Conservation (phyloP, 176 grass and related monocot genomes). For the Juncus effusus region DNA sequence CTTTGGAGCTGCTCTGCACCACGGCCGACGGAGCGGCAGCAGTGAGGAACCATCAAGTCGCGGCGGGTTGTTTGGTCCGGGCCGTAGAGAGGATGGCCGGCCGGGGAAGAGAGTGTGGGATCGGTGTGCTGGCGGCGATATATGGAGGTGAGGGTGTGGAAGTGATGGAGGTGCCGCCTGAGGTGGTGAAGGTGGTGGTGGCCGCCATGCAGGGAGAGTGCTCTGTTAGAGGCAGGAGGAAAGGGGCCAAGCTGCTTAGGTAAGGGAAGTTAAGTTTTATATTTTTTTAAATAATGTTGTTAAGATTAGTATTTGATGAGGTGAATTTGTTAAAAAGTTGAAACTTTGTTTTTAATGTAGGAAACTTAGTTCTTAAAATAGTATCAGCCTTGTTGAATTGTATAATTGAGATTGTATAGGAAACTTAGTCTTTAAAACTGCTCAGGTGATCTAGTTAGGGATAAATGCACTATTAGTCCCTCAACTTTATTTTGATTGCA, state of each 20-base stretch:
- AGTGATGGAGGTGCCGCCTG: slow-evolving; percentile 35
- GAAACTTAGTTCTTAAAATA: too few species aligned
- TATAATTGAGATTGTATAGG: too few species aligned
- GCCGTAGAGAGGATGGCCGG: slow-evolving; percentile 62
- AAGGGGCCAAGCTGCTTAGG: slow-evolving; percentile 75
- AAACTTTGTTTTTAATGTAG: too few species aligned
- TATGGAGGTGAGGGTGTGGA: slow-evolving; percentile 32
- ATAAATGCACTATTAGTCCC: too few species aligned
- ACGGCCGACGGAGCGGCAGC: slow-evolving; percentile 41
- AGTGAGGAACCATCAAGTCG: slow-evolving; percentile 44
- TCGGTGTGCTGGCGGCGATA: slow-evolving; percentile 75
- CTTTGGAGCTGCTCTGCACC: slow-evolving; percentile 86
- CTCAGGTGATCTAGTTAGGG: too few species aligned
- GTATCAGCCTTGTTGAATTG: too few species aligned
- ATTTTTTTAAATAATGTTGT: too few species aligned
- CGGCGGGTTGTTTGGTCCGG: slow-evolving; percentile 39
- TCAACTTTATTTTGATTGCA: too few species aligned
- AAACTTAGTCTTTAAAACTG: too few species aligned
- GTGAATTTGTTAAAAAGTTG: too few species aligned
- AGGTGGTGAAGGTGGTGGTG: slow-evolving; percentile 76
- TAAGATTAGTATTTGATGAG: too few species aligned
- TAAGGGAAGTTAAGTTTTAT: too few species aligned
- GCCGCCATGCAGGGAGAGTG: slow-evolving; percentile 86
- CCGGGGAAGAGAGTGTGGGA: slow-evolving; percentile 67
- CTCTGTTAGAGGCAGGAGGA: slow-evolving; percentile 68